Percentiles rank a stretch among this genome's conserved stretches.
phyloP scores from a whole-genome alignment of 2,329 filamentous ascomycete genomes.

The Cadophora gregata region DNA sequence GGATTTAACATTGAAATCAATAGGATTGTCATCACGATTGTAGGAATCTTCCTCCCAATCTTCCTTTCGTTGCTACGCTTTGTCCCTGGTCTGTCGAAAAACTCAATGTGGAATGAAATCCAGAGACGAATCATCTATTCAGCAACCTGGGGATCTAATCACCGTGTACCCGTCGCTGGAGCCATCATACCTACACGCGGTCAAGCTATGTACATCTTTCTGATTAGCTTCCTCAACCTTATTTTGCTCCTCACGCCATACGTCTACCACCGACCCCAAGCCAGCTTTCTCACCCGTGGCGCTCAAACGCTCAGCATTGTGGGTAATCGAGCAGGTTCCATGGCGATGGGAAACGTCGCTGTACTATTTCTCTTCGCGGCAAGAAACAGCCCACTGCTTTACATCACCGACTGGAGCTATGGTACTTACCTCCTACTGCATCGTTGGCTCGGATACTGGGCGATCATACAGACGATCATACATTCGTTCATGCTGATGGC shows the following conservation, averaged over 20 bases:
- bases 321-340: background rate
- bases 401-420: slow-evolving; percentile 10
- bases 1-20: background rate
- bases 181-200: background rate
- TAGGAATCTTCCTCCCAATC: slow-evolving; percentile 8
- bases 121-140: slow-evolving; percentile 1
- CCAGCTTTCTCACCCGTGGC: background rate
- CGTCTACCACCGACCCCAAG: slow-evolving; percentile 10
- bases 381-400: background rate
- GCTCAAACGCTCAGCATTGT: background rate
- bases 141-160: background rate
- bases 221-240: slow-evolving; percentile 10
- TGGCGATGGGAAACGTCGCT: slow-evolving; percentile 3
- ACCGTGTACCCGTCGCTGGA: slow-evolving; percentile 1
- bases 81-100: background rate
- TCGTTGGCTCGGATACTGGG: slow-evolving; percentile 10
- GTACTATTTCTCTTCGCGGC: background rate
- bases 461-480: background rate
- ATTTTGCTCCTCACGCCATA: background rate
- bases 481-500: slow-evolving; percentile 12
- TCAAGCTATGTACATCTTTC: background rate
- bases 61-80: background rate
- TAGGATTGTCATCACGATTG: background rate
- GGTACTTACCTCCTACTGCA: background rate
- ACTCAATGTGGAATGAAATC: background rate